Percentiles rank a stretch among this genome's conserved stretches.
These are phyloP conservation scores for Phoma sp. DNA, from an alignment of 2,329 filamentous ascomycete genomes.

Conservation along the genomic window DNA sequence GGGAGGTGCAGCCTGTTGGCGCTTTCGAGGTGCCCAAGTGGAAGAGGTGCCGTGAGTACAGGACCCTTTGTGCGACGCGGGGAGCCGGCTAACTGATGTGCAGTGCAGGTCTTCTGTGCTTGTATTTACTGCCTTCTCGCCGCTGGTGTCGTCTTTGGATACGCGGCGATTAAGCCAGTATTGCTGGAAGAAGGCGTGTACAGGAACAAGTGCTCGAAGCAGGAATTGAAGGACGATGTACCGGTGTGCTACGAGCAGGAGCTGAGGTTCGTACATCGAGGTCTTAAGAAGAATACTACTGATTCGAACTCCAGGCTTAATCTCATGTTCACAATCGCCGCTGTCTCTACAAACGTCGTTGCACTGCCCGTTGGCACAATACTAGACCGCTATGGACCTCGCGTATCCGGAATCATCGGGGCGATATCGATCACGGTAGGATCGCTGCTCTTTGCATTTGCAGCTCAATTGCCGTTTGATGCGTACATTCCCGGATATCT, in stretches of 20 bases:
- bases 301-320: constrained; percentile 67
- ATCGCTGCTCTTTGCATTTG: constrained; percentile 75
- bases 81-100: constrained; percentile 22
- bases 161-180: constrained; percentile 51
- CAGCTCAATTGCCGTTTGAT: constrained; percentile 70
- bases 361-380: constrained; percentile 86
- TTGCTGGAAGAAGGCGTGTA: constrained; percentile 48
- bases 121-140: constrained; percentile 78
- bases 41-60: constrained; percentile 59
- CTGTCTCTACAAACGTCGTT: constrained; percentile 85
- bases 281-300: constrained; percentile 56
- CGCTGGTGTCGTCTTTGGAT: constrained; percentile 61
- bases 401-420: constrained; percentile 75
- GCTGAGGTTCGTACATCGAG: constrained; percentile 59
- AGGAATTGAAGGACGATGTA: constrained; percentile 45
- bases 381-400: constrained; percentile 81
- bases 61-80: neutral
- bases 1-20: constrained; percentile 50
- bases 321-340: constrained; percentile 90
- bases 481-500: constrained; percentile 62
- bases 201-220: constrained; percentile 42
- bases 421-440: constrained; percentile 72
- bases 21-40: constrained; percentile 63
- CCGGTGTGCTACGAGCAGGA: constrained; percentile 50
- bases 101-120: constrained; percentile 73